Evolutionary conservation across 78 protist species (phyloP).

Genomic region (Acrasis kona): DNA sequence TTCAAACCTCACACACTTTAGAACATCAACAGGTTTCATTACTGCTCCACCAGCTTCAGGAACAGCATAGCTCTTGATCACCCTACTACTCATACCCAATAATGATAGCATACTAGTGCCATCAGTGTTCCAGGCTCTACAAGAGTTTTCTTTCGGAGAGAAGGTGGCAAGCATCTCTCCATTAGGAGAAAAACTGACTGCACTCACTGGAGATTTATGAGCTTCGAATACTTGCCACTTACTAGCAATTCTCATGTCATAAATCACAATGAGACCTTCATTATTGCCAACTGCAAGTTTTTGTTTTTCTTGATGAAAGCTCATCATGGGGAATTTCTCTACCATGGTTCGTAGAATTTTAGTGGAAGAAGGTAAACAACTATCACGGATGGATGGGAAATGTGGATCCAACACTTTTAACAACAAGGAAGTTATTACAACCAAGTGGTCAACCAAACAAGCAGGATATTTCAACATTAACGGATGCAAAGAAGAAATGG

Average conservation of each 20-base stretch:
- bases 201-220: slow-evolving; percentile 7
- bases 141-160: slow-evolving; percentile 1
- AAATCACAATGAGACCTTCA: slow-evolving; percentile 52
- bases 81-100: not conserved
- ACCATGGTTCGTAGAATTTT: slow-evolving; percentile 56
- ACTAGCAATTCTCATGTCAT: slow-evolving; percentile 69
- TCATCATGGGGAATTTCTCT: slow-evolving; percentile 45
- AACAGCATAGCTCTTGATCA: not conserved
- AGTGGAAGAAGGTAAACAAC: slow-evolving; percentile 46
- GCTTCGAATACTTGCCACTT: slow-evolving; percentile 52
- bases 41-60: not conserved
- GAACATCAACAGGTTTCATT: not conserved
- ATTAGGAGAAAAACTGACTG: not conserved
- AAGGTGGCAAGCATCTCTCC: slow-evolving; percentile 27
- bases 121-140: not conserved
- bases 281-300: slow-evolving; percentile 55
- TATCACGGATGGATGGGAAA: slow-evolving; percentile 45
- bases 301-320: slow-evolving; percentile 61
- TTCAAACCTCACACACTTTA: not conserved
- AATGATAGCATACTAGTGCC: not conserved
- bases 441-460: not conserved
- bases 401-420: slow-evolving; percentile 57
- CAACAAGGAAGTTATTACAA: slow-evolving; percentile 9
- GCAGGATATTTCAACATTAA: not conserved
- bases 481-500: not conserved